Evolutionary conservation across 805 yeast species (phyloP).

Genomic region (Kodamaea nitidulidarum): DNA sequence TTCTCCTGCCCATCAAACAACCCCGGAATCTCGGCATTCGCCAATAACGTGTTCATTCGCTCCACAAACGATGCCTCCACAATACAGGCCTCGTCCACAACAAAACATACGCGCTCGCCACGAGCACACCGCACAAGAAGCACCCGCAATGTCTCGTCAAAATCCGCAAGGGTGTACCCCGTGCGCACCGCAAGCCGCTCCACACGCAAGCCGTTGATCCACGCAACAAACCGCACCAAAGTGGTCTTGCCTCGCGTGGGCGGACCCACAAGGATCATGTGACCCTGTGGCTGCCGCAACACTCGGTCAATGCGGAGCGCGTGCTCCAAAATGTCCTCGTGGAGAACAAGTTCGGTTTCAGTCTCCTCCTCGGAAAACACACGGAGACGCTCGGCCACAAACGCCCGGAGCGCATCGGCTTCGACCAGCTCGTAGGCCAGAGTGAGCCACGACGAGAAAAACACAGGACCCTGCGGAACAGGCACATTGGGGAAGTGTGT

Average conservation of each 20-base stretch:
- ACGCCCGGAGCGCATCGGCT: conserved; percentile 43
- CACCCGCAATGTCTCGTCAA: conserved; percentile 59
- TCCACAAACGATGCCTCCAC: conserved; percentile 77
- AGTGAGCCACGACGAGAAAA: conserved; percentile 75
- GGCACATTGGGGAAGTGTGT: conserved; percentile 47
- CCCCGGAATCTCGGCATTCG: conserved; percentile 91
- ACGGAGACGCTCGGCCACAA: conserved; percentile 59
- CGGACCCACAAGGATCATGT: conserved; percentile 78
- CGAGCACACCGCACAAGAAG: conserved; percentile 44
- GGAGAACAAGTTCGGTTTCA: conserved; percentile 56
- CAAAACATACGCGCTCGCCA: conserved; percentile 63
- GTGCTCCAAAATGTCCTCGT: conserved; percentile 70
- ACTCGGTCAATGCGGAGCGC: conserved; percentile 78
- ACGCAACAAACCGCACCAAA: conserved; percentile 74
- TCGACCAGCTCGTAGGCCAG: conserved; percentile 56
- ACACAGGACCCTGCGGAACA: conserved; percentile 45
- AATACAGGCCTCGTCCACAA: conserved; percentile 78
- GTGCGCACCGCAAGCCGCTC: conserved; percentile 55
- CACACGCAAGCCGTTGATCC: conserved; percentile 78
- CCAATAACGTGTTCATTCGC: conserved; percentile 87
- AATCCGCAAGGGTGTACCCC: conserved; percentile 54
- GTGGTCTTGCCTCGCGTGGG: conserved; percentile 81
- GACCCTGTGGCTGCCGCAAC: conserved; percentile 83
- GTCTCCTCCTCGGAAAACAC: conserved; percentile 78
- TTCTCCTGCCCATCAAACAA: conserved; percentile 71